Base-by-base conservation (phyloP, 768 basidiomycete species). In the Serendipita sp. region DNA sequence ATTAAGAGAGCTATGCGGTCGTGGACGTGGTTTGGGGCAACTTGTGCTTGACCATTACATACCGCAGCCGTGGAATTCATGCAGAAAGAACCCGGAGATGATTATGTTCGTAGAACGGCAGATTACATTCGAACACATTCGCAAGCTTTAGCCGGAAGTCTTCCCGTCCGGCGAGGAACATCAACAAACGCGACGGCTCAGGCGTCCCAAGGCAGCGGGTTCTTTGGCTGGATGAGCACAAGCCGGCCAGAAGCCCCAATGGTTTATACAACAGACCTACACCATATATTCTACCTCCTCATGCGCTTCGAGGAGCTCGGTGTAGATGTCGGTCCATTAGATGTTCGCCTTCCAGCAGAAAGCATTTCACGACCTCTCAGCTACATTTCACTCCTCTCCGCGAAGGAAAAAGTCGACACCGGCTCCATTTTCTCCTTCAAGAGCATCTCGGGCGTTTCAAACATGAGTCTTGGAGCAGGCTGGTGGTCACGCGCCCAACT, bases 241-340 rank as follows among this genome's bases (percentile, higher is more conserved):
- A 14, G 38, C 38, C 64, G 70, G 2, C 74, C 74, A 60, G 68
- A 70, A 53, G 68, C 75, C 60, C 83, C 89, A 7, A 73, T 88
- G 45, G 72, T 83, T 24, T 81, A 93, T 64, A 70, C 80, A 3
- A 77, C 89, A 66, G 88, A 91, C 72, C 82, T 80, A 28, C 88
- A 90, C 69, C 90, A 85, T 66, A 82, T 95, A 4, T 90, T 88
- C 79, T 95, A 94, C 74, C 73, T 90, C 64, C 79, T 95, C 64
- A 85, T 93, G 73, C 85, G 90, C 45, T 78, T 93, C 65, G 90
- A 95, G 72, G 89, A 83, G 3, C 72, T 88, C 31, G 86, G 83
- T n/a, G 73, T 88, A 56, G 76, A 82, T 62, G 80, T 90, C 61
- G 91, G 90, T 62, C 80, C 85, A 31, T 79, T 95, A 64, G 92